A percentile compares a stretch with the other conserved stretches of the same genome.
Conservation (phyloP, 306 rosid genomes). For the Alnus glutinosa region DNA sequence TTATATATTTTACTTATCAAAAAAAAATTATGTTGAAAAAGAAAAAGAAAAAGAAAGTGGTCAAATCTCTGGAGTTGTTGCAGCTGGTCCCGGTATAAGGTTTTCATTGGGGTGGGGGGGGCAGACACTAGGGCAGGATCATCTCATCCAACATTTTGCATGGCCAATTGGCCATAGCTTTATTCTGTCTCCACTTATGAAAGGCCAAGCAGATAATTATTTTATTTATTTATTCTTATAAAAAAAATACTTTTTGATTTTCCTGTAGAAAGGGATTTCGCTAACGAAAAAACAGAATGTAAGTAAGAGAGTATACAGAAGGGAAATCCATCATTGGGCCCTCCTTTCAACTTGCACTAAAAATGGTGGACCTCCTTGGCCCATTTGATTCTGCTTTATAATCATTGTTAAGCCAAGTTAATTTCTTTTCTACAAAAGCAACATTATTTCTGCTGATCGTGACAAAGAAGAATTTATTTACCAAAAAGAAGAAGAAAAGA, state of each 20-base stretch:
- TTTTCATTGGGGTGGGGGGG: not conserved
- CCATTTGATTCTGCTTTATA: constrained; percentile 3
- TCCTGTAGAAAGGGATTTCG: too few species aligned
- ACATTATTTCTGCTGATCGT: not conserved
- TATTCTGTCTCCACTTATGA: too few species aligned
- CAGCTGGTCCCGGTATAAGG: not conserved
- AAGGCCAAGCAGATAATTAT: too few species aligned
- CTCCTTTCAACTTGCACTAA: not conserved
- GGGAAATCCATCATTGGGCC: not conserved
- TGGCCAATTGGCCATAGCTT: not conserved
- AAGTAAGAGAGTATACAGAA: not conserved
- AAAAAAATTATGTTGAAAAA: not conserved
- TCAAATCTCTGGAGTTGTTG: not conserved
- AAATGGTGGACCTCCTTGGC: not conserved
- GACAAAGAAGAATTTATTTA: not conserved
- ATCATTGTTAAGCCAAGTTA: not conserved
- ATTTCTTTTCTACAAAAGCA: not conserved
- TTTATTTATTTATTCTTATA: too few species aligned
- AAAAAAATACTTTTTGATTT: too few species aligned
- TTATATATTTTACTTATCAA: too few species aligned
- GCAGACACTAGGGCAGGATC: not conserved
- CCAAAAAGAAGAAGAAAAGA: not conserved
- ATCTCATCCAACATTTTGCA: not conserved
- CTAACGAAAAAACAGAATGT: not conserved
- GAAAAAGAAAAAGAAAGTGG: not conserved